Evolutionary conservation across 2,329 filamentous ascomycete species (phyloP).

Genomic region (Moelleriella libera): DNA sequence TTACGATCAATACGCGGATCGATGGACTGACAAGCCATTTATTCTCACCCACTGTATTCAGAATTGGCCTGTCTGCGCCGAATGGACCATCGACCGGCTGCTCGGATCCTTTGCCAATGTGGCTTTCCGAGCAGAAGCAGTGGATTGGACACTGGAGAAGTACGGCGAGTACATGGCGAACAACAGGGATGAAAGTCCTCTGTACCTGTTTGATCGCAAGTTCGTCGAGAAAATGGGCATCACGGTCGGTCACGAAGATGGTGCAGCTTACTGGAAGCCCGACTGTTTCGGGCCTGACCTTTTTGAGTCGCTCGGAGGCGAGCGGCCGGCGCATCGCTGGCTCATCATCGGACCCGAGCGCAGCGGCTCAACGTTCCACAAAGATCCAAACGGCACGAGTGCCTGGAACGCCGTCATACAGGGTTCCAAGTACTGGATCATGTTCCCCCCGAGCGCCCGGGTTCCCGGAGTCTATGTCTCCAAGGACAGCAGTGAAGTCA

Average conservation of each 20-base stretch:
- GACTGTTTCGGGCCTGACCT: slow-evolving; percentile 76
- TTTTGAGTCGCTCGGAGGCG: slow-evolving; percentile 62
- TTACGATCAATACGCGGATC: slow-evolving; percentile 56
- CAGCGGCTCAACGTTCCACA: slow-evolving; percentile 91
- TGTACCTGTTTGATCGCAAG: slow-evolving; percentile 81
- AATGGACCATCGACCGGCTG: slow-evolving; percentile 61
- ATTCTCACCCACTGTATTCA: slow-evolving; percentile 72
- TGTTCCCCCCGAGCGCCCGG: slow-evolving; percentile 71
- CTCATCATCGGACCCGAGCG: slow-evolving; percentile 78
- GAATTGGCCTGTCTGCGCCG: slow-evolving; percentile 61
- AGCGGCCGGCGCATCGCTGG: slow-evolving; percentile 83
- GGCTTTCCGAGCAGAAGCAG: slow-evolving; percentile 77
- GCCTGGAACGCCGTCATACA: slow-evolving; percentile 92
- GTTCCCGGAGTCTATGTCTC: slow-evolving; percentile 88
- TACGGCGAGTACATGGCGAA: slow-evolving; percentile 74
- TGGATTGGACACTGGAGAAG: slow-evolving; percentile 76
- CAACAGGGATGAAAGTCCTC: slow-evolving; percentile 70
- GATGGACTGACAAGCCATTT: slow-evolving; percentile 73
- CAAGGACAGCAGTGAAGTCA: slow-evolving; percentile 82
- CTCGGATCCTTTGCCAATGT: slow-evolving; percentile 48
- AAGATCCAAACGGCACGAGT: slow-evolving; percentile 57
- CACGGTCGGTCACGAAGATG: slow-evolving; percentile 36
- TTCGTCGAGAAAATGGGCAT: slow-evolving; percentile 82
- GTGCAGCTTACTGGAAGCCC: slow-evolving; percentile 60
- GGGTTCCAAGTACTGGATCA: slow-evolving; percentile 95